Evolutionary conservation across 1,284 basidiomycete species (phyloP).

Genomic region (Heliocybe sulcata): DNA sequence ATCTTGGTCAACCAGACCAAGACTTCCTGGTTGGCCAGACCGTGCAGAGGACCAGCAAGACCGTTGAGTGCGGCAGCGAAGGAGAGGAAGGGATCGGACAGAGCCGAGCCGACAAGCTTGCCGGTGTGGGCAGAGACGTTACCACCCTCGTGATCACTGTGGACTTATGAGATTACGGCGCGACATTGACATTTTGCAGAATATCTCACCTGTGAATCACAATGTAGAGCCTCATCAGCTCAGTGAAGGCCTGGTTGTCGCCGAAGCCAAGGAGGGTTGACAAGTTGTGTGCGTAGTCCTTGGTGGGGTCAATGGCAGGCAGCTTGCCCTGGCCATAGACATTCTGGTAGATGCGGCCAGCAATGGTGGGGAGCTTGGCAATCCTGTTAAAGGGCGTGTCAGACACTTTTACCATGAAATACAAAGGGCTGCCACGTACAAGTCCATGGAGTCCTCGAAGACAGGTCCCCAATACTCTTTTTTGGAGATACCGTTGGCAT

Average conservation of each 20-base stretch:
- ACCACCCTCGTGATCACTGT: slow-evolving; percentile 94
- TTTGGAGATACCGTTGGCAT: slow-evolving; percentile 90
- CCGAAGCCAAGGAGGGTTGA: slow-evolving; percentile 91
- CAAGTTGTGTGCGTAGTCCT: slow-evolving; percentile 94
- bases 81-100: slow-evolving; percentile 96
- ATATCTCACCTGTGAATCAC: slow-evolving; percentile 79
- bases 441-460: slow-evolving; percentile 96
- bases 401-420: slow-evolving; percentile 5
- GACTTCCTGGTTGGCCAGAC: slow-evolving; percentile 95
- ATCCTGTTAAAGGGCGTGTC: slow-evolving; percentile 43
- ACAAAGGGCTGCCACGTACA: slow-evolving; percentile 40
- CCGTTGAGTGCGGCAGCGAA: slow-evolving; percentile 93
- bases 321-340: slow-evolving; percentile 88
- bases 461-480: slow-evolving; percentile 96
- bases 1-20: slow-evolving; percentile 87
- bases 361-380: slow-evolving; percentile 96
- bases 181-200: background rate
- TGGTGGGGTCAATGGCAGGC: slow-evolving; percentile 79
- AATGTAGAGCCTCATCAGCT: slow-evolving; percentile 94
- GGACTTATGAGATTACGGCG: slow-evolving; percentile 12
- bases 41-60: slow-evolving; percentile 96
- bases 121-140: slow-evolving; percentile 98
- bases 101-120: slow-evolving; percentile 95
- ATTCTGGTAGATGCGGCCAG: slow-evolving; percentile 95
- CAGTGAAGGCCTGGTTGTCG: slow-evolving; percentile 85